Evolutionary conservation across 2,329 filamentous ascomycete species (phyloP), one percentile per base, ranked within the genome.

Genomic region (Beauveria australis): DNA sequence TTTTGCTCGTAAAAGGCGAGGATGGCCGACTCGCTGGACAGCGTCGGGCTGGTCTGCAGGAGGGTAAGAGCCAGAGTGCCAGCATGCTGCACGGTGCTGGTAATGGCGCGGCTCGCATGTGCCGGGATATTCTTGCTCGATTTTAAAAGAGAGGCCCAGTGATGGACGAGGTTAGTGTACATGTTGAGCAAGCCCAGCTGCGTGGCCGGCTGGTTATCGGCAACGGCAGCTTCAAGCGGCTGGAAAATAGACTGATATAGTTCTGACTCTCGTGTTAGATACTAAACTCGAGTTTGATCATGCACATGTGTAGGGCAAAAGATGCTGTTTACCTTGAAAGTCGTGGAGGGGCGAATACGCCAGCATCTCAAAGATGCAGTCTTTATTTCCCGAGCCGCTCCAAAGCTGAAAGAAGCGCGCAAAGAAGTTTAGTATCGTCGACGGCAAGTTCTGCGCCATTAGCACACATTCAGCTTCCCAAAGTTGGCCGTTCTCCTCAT

Each of bases 1-100:
- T 84, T 78, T 58, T 81, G 76, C 64, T 88, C 83, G 71, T 89
- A 90, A 73, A 93, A 92, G 69, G 86, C 84, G 40, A 89, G 79
- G 18, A 92, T 77, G 22, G 80, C 75, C 7, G 85, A 83, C 43
- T 81, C 73, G 2, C 80, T 78, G 2, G 75, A 66, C 5, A 76
- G 64, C 6, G 70, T 69, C 9, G 75, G 70, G 2, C 74, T 74
- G 56, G 78, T 78, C 72, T 89, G 87, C 7, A 85, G 71, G 9
- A 89, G 72, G 1, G 84, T 82, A 3, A 88, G 76, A 47, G 81
- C 75, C 19, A 91, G 78, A 5, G 76, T 71, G 72, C 83, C 79
- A 70, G 80, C 76, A 64, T 83, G 79, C 67, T 73, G 65, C 68
- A 79, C 67, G 59, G 85, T 69, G 48, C 74, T 66, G 63, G 73